phyloP scores from a whole-genome alignment of 352 stramenopile genomes.

The Phytophthora fragariae region DNA sequence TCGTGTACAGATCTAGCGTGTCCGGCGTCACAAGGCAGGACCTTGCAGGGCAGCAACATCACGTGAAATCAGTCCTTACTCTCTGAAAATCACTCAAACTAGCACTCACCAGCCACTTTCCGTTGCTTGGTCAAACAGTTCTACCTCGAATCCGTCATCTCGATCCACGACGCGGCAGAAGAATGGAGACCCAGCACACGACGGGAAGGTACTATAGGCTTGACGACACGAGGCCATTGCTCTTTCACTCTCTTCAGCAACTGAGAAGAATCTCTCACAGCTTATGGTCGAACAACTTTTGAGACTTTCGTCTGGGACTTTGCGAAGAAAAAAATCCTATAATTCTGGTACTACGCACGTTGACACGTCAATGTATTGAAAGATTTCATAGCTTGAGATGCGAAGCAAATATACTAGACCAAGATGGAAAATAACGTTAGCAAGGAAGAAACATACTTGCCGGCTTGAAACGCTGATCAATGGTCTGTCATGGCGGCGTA shows the following conservation, averaged over 20 bases:
- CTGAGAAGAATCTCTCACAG: neutral
- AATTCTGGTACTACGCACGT: too few species aligned
- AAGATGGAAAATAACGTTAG: too few species aligned
- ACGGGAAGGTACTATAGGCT: conserved; percentile 12
- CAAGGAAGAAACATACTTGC: too few species aligned
- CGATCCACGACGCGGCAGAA: conserved; percentile 14
- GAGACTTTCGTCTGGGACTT: neutral
- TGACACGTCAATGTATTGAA: too few species aligned
- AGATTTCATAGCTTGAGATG: too few species aligned
- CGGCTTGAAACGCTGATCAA: neutral
- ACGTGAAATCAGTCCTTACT: neutral
- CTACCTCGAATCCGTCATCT: conserved; percentile 15
- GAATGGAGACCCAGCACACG: neutral
- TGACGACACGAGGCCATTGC: conserved; percentile 7
- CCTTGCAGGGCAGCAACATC: neutral
- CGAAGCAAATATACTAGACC: too few species aligned
- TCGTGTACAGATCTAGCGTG: conserved; percentile 3
- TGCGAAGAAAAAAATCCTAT: neutral
- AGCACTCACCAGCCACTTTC: conserved; percentile 14
- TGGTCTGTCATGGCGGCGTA: neutral
- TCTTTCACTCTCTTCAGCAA: neutral
- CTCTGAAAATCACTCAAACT: neutral
- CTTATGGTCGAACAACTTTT: neutral
- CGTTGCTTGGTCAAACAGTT: conserved; percentile 8
- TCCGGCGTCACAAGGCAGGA: conserved; percentile 2